phyloP scores from a whole-genome alignment of 192 early-diverging fungal genomes.

The Podila verticillata region DNA sequence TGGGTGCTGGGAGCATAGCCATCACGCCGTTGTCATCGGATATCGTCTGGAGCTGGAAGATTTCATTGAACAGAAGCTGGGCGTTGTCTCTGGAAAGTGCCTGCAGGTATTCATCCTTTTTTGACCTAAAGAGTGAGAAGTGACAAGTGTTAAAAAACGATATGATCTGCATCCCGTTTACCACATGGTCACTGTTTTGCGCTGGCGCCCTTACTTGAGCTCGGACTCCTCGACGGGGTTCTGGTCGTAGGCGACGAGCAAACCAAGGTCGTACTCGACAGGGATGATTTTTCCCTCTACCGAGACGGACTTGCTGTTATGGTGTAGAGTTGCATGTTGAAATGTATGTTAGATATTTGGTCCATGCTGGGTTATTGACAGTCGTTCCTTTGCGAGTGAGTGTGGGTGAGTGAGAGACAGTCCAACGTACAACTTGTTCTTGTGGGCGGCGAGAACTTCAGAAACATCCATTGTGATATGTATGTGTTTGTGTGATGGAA shows the following conservation, averaged over 20 bases:
- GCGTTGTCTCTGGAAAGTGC: constrained; percentile 80
- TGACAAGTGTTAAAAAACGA: constrained; percentile 2
- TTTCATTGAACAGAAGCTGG: constrained; percentile 88
- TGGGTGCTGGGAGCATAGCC: constrained; percentile 78
- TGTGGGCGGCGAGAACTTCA: constrained; percentile 73
- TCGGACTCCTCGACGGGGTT: constrained; percentile 79
- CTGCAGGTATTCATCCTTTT: constrained; percentile 69
- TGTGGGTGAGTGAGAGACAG: background rate
- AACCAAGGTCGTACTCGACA: constrained; percentile 89
- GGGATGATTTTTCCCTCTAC: constrained; percentile 85
- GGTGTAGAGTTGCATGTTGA: background rate
- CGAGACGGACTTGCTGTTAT: constrained; percentile 38
- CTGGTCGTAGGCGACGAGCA: constrained; percentile 82
- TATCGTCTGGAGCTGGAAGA: constrained; percentile 80
- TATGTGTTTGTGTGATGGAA: constrained; percentile 1
- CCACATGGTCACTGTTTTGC: background rate
- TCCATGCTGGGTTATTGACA: too few relatives aligned
- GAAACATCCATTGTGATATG: constrained; percentile 69
- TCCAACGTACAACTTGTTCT: constrained; percentile 62
- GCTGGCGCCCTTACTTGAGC: constrained; percentile 51
- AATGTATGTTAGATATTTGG: too few relatives aligned
- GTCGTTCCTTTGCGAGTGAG: background rate
- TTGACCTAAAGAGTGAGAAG: constrained; percentile 15
- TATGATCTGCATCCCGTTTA: background rate
- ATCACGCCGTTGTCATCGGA: constrained; percentile 78